Evolutionary conservation across 192 early-diverging fungal genomes (phyloP).

Genomic region (Podila epicladia): DNA sequence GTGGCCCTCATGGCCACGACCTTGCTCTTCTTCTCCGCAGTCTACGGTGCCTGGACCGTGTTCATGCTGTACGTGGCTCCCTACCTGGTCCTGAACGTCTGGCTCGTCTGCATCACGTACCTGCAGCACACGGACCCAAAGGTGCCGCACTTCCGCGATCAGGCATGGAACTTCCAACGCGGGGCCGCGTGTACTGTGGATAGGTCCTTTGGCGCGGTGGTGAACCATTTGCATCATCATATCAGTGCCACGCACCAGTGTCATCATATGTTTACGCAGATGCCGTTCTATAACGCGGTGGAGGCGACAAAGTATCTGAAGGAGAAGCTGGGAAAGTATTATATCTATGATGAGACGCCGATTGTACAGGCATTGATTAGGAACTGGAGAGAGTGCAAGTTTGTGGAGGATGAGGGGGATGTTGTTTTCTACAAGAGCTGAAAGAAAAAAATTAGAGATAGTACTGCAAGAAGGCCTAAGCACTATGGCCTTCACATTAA

Average conservation of each 20-base stretch:
- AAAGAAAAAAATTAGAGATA: not conserved
- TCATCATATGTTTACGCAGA: constrained; percentile 94
- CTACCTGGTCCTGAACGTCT: constrained; percentile 90
- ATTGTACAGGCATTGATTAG: constrained; percentile 74
- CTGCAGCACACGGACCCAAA: constrained; percentile 92
- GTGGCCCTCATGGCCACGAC: constrained; percentile 63
- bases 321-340: constrained; percentile 84
- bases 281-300: constrained; percentile 94
- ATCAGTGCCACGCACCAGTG: constrained; percentile 95
- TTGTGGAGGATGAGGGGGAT: constrained; percentile 93
- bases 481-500: too few species aligned
- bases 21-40: constrained; percentile 60
- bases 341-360: constrained; percentile 77
- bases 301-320: constrained; percentile 88
- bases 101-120: constrained; percentile 94
- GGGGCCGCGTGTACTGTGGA: constrained; percentile 91
- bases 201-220: constrained; percentile 88
- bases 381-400: constrained; percentile 77
- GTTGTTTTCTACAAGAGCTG: constrained; percentile 67
- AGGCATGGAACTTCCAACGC: constrained; percentile 89
- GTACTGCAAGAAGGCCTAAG: too few species aligned
- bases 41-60: constrained; percentile 68
- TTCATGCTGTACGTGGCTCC: constrained; percentile 88
- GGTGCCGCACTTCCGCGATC: constrained; percentile 87
- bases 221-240: constrained; percentile 77